Percentiles rank a stretch among this genome's conserved stretches.
Conservation (phyloP, 2,329 filamentous ascomycete species). For the Colletotrichum horii region DNA sequence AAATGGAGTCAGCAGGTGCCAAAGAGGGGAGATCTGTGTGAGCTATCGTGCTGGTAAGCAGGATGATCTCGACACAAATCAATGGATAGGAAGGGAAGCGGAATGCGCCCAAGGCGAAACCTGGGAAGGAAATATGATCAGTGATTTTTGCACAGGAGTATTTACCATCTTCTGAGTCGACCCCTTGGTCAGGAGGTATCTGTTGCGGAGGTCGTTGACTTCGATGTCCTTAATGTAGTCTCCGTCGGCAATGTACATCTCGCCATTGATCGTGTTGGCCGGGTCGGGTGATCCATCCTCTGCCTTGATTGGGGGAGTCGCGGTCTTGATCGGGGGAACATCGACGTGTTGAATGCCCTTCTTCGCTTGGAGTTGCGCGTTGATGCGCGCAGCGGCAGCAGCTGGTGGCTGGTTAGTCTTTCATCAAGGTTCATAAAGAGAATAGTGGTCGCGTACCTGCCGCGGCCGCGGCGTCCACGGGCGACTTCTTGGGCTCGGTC, state of each 20-base stretch:
- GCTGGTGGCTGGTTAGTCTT: constrained; percentile 54
- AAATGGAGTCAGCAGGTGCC: constrained; percentile 92
- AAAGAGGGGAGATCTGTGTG: constrained; percentile 68
- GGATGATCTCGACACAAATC: constrained; percentile 63
- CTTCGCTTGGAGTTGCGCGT: constrained; percentile 82
- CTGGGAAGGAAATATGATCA: constrained; percentile 32
- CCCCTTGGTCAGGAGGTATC: constrained; percentile 96
- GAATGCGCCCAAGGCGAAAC: constrained; percentile 7
- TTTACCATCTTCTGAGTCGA: constrained; percentile 99
- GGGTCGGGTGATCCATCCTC: constrained; percentile 38
- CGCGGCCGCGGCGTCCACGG: constrained; percentile 74
- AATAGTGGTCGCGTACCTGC: constrained; percentile 64
- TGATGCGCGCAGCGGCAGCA: constrained; percentile 88
- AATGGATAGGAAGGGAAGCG: constrained; percentile 31
- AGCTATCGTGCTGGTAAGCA: constrained; percentile 77
- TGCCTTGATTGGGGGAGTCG: constrained; percentile 51
- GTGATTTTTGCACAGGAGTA: constrained; percentile 57
- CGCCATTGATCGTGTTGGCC: constrained; percentile 73
- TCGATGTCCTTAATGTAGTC: constrained; percentile 99
- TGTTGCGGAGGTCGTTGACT: constrained; percentile 96
- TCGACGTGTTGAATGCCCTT: constrained; percentile 92
- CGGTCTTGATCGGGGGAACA: constrained; percentile 78
- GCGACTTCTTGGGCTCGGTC: constrained; percentile 52
- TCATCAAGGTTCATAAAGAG: background rate
- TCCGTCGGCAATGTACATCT: constrained; percentile 93